Conservation (phyloP, 2,329 filamentous ascomycete species). For the Scedosporium boydii region DNA sequence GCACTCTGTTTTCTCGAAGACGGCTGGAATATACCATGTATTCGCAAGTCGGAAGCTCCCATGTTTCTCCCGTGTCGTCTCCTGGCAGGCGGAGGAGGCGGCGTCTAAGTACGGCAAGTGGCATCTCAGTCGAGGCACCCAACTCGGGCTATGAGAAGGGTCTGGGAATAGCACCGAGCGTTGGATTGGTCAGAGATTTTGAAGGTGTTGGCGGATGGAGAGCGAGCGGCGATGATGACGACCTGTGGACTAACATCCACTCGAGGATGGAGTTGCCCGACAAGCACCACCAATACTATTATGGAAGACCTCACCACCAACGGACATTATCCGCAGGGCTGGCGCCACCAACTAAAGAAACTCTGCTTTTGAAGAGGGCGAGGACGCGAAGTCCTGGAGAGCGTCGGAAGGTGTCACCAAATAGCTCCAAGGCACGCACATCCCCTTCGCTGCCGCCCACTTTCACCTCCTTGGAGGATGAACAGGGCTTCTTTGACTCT, state of each 20-base stretch:
- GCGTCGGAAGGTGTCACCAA: constrained; percentile 26
- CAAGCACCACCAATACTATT: constrained; percentile 21
- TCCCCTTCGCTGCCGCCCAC: constrained; percentile 15
- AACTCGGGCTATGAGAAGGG: constrained; percentile 23
- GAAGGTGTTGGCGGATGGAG: constrained; percentile 53
- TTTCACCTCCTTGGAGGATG: not conserved
- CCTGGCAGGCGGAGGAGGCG: constrained; percentile 10
- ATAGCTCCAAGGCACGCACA: constrained; percentile 38
- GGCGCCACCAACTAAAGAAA: not conserved
- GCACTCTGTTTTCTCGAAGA: constrained; percentile 22
- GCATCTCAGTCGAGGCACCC: constrained; percentile 7
- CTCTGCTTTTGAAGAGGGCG: not conserved
- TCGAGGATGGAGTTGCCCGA: constrained; percentile 41
- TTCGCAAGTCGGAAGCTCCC: constrained; percentile 9
- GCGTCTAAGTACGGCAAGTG: constrained; percentile 11
- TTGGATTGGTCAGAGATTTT: constrained; percentile 45
- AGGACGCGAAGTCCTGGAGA: not conserved
- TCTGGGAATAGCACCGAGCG: constrained; percentile 33
- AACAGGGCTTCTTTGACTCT: not conserved
- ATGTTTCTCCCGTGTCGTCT: not conserved
- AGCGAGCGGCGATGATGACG: constrained; percentile 31
- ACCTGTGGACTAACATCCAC: constrained; percentile 41
- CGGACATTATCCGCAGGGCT: constrained; percentile 25
- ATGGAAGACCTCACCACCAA: constrained; percentile 24
- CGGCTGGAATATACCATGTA: constrained; percentile 14